Base-by-base conservation (phyloP, 805 yeast genomes). In the Saccharomycopsis lassenensis region DNA sequence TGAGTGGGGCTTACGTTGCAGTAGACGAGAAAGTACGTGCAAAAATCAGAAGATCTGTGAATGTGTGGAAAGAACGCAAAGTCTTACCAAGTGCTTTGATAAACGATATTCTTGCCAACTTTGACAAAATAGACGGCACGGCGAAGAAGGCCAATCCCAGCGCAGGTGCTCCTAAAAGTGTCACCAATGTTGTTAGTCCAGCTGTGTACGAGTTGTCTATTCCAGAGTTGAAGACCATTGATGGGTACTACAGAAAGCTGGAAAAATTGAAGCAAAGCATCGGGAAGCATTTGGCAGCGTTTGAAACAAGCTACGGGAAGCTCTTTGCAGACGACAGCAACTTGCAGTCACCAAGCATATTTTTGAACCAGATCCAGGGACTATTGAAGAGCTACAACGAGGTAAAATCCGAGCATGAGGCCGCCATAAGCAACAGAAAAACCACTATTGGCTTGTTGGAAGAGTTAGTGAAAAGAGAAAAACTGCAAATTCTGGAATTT, bases 51-150 rank as follows among this genome's bases (percentile, higher is more conserved):
- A 61, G 78, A 35, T 62, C 74, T 18, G 56, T 77, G 4, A 62
- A 58, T 32, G 77, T 77, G 10, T 73, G 83, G 79, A 62, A 59
- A 35, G 72, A 74, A 29, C 53, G 84, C 34, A 49, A 49, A 11
- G 65, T 77, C 1, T 74, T 69, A 45, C 46, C 54, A 10, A 39
- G 39, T 2, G 26, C 39, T 3, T 43, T 47, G 8, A 30, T 48
- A 53, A 12, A 44, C 43, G 3, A 37, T 33, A 8, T 43, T 53
- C 24, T 41, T 4, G 39, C 33, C 14, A 27, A 35, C 6, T 36
- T 24, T 39, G 32, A 26, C 28, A 29, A 24, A 5, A 27, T 33
- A 10, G 41, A 37, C 24, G 20, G 35, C 11, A 27, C 5, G n/a
- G 28, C 12, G 27, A 27, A 21, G 12, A 24, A 10, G 16, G 24